phyloP scores from a whole-genome alignment of 2,329 filamentous ascomycete genomes.

The Pyrenochaeta sp. region DNA sequence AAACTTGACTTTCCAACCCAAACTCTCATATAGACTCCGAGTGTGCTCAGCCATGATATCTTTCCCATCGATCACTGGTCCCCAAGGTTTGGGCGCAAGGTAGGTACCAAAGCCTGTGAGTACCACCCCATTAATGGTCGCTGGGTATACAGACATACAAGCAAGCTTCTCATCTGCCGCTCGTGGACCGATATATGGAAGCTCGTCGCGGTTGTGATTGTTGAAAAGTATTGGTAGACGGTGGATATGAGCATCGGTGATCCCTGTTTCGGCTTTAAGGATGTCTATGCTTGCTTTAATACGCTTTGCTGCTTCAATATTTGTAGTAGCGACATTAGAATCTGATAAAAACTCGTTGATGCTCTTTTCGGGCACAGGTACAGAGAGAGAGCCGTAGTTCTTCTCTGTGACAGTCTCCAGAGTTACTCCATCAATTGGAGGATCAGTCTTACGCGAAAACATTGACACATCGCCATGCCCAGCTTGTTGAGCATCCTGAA shows the following conservation, averaged over 20 bases:
- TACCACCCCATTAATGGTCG: slow-evolving; percentile 2
- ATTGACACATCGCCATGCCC: neutral
- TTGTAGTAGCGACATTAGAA: neutral
- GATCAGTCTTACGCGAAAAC: neutral
- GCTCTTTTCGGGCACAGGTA: neutral
- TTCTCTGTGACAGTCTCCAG: neutral
- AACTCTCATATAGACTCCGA: neutral
- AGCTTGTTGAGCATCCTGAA: neutral
- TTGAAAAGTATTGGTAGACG: slow-evolving; percentile 2
- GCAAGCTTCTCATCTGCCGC: neutral
- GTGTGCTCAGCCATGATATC: slow-evolving; percentile 6
- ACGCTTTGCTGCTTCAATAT: neutral
- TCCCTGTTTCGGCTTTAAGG: neutral
- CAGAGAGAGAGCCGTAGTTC: neutral
- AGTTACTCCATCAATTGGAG: neutral
- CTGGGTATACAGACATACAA: neutral
- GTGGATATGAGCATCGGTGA: slow-evolving; percentile 1
- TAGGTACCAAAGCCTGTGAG: slow-evolving; percentile 2
- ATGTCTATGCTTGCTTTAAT: neutral
- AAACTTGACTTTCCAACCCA: slow-evolving; percentile 3
- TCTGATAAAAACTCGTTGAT: slow-evolving; percentile 1
- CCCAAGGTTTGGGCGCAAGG: slow-evolving; percentile 5
- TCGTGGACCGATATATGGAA: neutral
- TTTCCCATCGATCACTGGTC: slow-evolving; percentile 6
- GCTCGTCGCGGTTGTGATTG: neutral